phyloP scores from a whole-genome alignment of 164 flowering plant genomes.

The Chimonanthus salicifolius region DNA sequence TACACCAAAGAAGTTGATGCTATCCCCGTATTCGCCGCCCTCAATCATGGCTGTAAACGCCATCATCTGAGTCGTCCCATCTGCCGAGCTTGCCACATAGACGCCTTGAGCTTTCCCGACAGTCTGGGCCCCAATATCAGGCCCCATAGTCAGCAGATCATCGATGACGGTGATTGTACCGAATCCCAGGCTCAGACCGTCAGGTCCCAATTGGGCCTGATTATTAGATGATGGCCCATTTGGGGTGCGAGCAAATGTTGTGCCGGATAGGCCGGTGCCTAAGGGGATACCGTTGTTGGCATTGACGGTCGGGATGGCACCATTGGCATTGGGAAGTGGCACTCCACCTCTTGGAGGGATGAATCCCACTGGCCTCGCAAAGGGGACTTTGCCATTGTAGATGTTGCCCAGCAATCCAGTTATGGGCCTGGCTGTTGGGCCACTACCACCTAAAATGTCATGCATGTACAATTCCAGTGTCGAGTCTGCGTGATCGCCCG shows the following conservation, averaged over 20 bases:
- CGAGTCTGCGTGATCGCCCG: conserved; percentile 10
- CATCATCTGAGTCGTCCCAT: conserved; percentile 70
- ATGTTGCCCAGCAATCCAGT: conserved; percentile 84
- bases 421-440: conserved; percentile 75
- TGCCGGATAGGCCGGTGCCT: conserved; percentile 77
- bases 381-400: conserved; percentile 81
- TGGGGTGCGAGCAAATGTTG: conserved; percentile 37
- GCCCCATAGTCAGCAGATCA: conserved; percentile 45
- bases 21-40: conserved; percentile 80
- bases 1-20: conserved; percentile 69
- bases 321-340: conserved; percentile 72
- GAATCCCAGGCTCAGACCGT: conserved; percentile 68
- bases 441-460: conserved; percentile 79
- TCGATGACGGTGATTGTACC: conserved; percentile 72
- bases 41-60: conserved; percentile 70
- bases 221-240: conserved; percentile 22
- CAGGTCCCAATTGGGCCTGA: conserved; percentile 53
- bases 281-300: conserved; percentile 58
- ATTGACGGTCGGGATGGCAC: conserved; percentile 69
- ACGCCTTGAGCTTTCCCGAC: conserved; percentile 66
- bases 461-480: conserved; percentile 75
- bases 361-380: conserved; percentile 77
- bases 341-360: conserved; percentile 48
- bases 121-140: conserved; percentile 46
- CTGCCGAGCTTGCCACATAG: conserved; percentile 63